These are phyloP conservation scores for Pyrus communis DNA, from an alignment of 306 rosid genomes.

Conservation along the genomic window DNA sequence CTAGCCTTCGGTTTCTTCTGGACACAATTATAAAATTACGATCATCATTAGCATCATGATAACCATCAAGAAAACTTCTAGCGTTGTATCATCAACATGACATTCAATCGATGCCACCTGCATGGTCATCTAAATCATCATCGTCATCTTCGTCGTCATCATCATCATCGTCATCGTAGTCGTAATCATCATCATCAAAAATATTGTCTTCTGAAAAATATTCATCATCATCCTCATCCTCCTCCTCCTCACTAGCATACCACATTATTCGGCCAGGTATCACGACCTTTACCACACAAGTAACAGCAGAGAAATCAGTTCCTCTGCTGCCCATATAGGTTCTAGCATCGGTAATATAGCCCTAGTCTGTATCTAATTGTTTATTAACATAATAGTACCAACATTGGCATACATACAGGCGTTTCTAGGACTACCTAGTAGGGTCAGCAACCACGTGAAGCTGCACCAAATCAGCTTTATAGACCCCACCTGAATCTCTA, in stretches of 20 bases:
- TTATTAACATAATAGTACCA: neutral
- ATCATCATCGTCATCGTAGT: neutral
- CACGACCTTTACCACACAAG: constrained; percentile 58
- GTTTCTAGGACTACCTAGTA: constrained; percentile 1
- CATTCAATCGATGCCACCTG: neutral
- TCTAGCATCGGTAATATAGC: constrained; percentile 20
- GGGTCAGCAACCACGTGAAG: neutral
- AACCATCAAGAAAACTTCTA: constrained; percentile 33
- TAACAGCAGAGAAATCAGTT: constrained; percentile 73
- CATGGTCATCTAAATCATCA: neutral
- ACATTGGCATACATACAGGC: neutral
- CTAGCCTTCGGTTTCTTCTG: constrained; percentile 71
- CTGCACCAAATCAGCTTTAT: too few relatives aligned
- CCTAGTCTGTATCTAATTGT: constrained; percentile 9
- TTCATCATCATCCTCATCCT: neutral
- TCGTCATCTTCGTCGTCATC: neutral
- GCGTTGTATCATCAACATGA: constrained; percentile 24
- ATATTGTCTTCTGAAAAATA: constrained; percentile 8
- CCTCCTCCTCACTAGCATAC: constrained; percentile 22
- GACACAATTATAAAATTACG: constrained; percentile 33
- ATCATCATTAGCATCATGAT: constrained; percentile 29
- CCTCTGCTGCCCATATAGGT: constrained; percentile 54
- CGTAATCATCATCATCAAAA: neutral
- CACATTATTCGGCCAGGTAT: constrained; percentile 32
- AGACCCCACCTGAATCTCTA: neutral